phyloP scores from a whole-genome alignment of 306 rosid genomes.

The Vigna radiata region DNA sequence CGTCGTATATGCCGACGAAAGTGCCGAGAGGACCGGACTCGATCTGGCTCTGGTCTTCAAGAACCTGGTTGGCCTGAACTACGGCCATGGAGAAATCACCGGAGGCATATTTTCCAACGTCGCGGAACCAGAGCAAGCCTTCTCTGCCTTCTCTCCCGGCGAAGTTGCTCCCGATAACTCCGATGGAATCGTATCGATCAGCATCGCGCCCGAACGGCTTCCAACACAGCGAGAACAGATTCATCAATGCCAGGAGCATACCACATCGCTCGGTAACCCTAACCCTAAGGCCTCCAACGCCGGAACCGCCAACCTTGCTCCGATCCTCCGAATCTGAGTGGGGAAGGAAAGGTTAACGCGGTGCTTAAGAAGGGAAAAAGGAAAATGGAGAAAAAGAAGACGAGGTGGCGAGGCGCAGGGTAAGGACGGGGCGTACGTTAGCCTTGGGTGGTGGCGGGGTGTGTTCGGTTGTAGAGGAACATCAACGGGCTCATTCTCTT shows the following conservation, averaged over 20 bases:
- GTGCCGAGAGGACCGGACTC: constrained; percentile 85
- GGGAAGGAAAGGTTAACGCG: constrained; percentile 31
- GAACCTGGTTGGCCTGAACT: constrained; percentile 78
- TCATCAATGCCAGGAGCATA: constrained; percentile 87
- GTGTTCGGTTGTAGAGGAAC: constrained; percentile 84
- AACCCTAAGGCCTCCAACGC: constrained; percentile 53
- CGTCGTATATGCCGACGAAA: constrained; percentile 80
- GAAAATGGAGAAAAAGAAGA: no score
- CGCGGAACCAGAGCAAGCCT: constrained; percentile 73
- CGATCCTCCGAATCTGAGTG: constrained; percentile 40
- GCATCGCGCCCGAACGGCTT: constrained; percentile 70
- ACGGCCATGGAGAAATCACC: constrained; percentile 89
- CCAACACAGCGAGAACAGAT: constrained; percentile 78
- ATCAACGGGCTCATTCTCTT: constrained; percentile 55
- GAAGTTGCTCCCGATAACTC: constrained; percentile 48
- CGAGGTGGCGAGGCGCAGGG: constrained; percentile 15
- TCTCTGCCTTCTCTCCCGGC: constrained; percentile 55
- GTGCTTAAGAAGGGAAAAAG: constrained; percentile 28
- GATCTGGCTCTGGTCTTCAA: constrained; percentile 83
- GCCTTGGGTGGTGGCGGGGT: constrained; percentile 39
- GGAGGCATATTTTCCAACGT: constrained; percentile 61
- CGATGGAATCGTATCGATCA: constrained; percentile 52
- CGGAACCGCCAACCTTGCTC: constrained; percentile 17
- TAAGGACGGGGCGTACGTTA: constrained; percentile 50
- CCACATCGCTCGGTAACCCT: constrained; percentile 85